Evolutionary conservation across 2,329 filamentous ascomycete species (phyloP).

Genomic region (Mycosphaerella arachidis): DNA sequence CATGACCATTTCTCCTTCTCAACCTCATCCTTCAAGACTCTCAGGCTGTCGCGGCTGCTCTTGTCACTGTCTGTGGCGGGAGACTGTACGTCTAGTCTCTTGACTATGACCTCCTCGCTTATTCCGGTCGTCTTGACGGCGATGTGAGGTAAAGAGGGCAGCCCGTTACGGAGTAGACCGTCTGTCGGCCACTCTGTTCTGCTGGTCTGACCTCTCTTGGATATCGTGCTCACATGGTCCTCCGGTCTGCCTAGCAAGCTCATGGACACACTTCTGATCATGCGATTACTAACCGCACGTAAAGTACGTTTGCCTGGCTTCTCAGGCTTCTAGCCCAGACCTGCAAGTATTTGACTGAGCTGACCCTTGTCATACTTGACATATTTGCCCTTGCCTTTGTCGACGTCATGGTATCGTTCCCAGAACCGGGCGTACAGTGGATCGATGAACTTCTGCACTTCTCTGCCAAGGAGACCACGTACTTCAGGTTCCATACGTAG

Average conservation of each 20-base stretch:
- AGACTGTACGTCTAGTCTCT: background rate
- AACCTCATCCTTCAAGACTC: background rate
- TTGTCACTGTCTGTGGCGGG: background rate
- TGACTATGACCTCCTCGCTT: background rate
- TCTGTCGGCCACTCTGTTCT: background rate
- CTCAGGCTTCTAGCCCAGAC: conserved; percentile 8
- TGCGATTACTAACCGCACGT: background rate
- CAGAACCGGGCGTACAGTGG: conserved; percentile 93
- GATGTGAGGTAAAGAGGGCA: background rate
- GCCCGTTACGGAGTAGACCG: background rate
- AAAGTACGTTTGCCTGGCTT: background rate
- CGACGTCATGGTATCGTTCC: conserved; percentile 94
- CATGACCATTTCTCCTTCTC: background rate
- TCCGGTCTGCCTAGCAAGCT: background rate
- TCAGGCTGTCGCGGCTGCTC: background rate
- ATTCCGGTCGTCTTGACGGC: background rate
- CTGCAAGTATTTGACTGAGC: conserved; percentile 60
- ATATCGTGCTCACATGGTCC: background rate
- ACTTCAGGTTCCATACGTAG: conserved; percentile 91
- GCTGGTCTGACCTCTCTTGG: background rate
- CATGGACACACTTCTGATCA: background rate
- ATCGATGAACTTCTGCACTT: conserved; percentile 88
- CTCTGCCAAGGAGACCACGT: conserved; percentile 69
- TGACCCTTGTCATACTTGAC: conserved; percentile 91
- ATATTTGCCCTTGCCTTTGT: conserved; percentile 97